Evolutionary conservation across 2,329 filamentous ascomycete genomes (phyloP), one percentile per base, ranked within the genome.

Genomic region (Malbranchea cinnamomea): DNA sequence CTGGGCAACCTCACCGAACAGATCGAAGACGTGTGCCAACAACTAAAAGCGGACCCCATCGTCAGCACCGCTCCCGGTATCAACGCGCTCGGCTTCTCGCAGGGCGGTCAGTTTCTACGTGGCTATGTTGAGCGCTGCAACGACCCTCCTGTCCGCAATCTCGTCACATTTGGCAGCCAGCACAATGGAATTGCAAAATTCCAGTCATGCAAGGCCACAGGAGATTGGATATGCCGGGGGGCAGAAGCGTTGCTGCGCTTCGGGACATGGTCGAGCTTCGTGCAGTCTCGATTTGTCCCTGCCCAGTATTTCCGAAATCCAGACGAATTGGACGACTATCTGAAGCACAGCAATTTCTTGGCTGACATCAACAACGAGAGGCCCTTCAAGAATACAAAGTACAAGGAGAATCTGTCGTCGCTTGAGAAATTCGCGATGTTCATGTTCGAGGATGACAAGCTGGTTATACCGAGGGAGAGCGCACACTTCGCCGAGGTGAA

Each of bases 281-380:
- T 89, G 4, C 89, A 95, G 63, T 64, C 62, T 30, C 70, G 71
- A 11, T 65, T 95, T 6, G 81, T 98, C 3, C 89, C 89, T 1
- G 87, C 89, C 18, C 89, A 98, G 61, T 98, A 98, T 62, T 95
- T 78, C 63, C 78, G 87, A 30, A 71, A 85, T 40, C 69, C 70
- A 33, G 52, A 62, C 34, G 60, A 84, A 49, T 56, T 83, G 52
- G 69, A 74, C 1, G 57, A 64, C 17, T 98, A 95, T 50, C 68
- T 95, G 12, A 71, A 75, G 41, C 53, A 72, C 49, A 89, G 80
- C 44, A 87, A 85, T 51, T 94, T 91, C 54, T 63, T 98, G 6
- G 89, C 87, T 6, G 87, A 95, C 49, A 77, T 95, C 57, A 98
- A 98, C 57, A 95, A 95, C 53, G 89, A 98, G 67, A 68, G 85